Evolutionary conservation across 1,139 yeast genomes (phyloP).

Genomic region (Citeromyces hawaiiensis): DNA sequence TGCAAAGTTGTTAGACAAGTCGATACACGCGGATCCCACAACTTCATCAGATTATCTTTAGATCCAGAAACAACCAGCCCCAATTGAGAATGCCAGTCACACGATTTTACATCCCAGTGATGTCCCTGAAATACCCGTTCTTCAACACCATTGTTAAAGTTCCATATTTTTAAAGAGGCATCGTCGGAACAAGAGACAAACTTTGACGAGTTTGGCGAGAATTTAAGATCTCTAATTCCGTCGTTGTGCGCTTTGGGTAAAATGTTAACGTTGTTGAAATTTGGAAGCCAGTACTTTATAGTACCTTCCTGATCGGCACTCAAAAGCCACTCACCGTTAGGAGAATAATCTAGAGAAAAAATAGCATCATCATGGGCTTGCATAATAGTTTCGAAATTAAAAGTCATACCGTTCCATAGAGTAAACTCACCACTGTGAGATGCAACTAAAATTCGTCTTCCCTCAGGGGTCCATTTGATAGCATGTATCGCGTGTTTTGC

Average conservation of each 20-base stretch:
- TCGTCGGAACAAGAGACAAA: constrained; percentile 92
- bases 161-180: constrained; percentile 82
- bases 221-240: constrained; percentile 76
- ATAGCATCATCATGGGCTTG: constrained; percentile 96
- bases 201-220: constrained; percentile 82
- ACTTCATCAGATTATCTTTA: constrained; percentile 81
- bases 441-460: constrained; percentile 79
- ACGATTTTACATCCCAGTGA: constrained; percentile 97
- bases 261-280: constrained; percentile 89
- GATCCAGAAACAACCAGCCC: constrained; percentile 84
- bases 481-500: constrained; percentile 86
- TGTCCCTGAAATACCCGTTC: constrained; percentile 80
- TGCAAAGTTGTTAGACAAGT: constrained; percentile 68
- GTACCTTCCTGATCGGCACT: constrained; percentile 90
- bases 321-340: constrained; percentile 87
- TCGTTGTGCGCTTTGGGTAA: constrained; percentile 62
- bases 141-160: constrained; percentile 79
- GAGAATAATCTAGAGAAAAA: constrained; percentile 67
- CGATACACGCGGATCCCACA: constrained; percentile 90
- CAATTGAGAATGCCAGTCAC: constrained; percentile 90
- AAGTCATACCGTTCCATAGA: constrained; percentile 91
- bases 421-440: constrained; percentile 94
- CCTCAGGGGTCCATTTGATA: constrained; percentile 94
- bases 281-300: constrained; percentile 95
- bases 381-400: constrained; percentile 93